Conservation (phyloP, 2,329 filamentous ascomycete species). For the Fusarium sp. region DNA sequence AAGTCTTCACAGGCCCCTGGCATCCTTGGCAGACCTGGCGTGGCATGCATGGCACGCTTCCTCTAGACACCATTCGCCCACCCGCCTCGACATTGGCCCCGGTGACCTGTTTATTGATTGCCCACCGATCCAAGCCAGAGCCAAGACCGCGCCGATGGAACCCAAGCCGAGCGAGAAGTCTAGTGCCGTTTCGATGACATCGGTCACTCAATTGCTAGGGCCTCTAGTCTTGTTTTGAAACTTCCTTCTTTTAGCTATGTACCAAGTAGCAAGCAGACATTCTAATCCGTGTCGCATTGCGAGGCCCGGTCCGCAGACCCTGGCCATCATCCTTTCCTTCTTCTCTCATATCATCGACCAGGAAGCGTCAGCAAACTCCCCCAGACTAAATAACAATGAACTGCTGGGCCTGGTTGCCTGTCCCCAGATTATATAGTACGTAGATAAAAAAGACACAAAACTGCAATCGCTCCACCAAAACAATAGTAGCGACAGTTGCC, state of each 20-base stretch:
- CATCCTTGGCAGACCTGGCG: background rate
- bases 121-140: background rate
- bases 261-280: constrained; percentile 19
- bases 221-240: background rate
- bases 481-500: constrained; percentile 22
- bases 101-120: background rate
- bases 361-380: constrained; percentile 6
- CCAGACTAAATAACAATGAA: constrained; percentile 12
- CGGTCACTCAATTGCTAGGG: background rate
- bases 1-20: background rate
- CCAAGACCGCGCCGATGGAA: no score
- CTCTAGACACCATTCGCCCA: background rate
- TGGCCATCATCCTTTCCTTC: constrained; percentile 13
- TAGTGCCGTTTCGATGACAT: no score
- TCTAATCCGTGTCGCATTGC: constrained; percentile 18
- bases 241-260: constrained; percentile 16
- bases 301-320: constrained; percentile 18
- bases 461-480: constrained; percentile 28
- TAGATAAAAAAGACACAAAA: constrained; percentile 16
- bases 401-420: constrained; percentile 8
- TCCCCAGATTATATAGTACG: constrained; percentile 24
- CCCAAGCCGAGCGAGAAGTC: no score
- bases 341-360: background rate
- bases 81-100: background rate
- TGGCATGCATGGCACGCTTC: background rate